Percentiles rank a stretch among this genome's conserved stretches.
These are phyloP conservation scores for Paramecium octaurelia DNA, from an alignment of 73 alveolate genomes.

Conservation along the genomic window DNA sequence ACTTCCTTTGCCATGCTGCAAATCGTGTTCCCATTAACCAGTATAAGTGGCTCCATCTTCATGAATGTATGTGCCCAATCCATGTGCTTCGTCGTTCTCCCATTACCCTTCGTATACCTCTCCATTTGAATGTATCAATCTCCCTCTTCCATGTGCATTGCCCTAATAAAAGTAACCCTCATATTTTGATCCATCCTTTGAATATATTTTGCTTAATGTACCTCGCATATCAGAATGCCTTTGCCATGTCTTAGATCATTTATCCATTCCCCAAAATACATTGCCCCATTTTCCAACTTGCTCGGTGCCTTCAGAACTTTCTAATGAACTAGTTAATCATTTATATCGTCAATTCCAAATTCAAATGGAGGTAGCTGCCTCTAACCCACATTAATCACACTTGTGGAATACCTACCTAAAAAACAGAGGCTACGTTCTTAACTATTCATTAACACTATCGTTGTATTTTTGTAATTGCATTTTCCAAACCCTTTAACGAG, in stretches of 20 bases:
- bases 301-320: slow-evolving; percentile 57
- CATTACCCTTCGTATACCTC: slow-evolving; percentile 67
- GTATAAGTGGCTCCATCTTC: slow-evolving; percentile 67
- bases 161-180: slow-evolving; percentile 64
- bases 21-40: slow-evolving; percentile 69
- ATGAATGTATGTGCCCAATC: slow-evolving; percentile 60
- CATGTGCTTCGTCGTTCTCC: slow-evolving; percentile 65
- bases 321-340: slow-evolving; percentile 23
- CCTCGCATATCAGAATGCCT: slow-evolving; percentile 59
- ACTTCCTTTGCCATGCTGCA: slow-evolving; percentile 68
- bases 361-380: slow-evolving; percentile 26
- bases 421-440: slow-evolving; percentile 21
- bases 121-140: slow-evolving; percentile 70
- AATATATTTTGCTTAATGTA: neutral
- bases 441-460: slow-evolving; percentile 53
- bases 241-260: slow-evolving; percentile 57
- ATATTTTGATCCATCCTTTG: slow-evolving; percentile 63
- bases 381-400: slow-evolving; percentile 21
- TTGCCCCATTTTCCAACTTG: slow-evolving; percentile 65
- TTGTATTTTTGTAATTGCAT: slow-evolving; percentile 6
- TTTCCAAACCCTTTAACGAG: slow-evolving; percentile 45
- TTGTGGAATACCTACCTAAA: slow-evolving; percentile 8
- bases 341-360: slow-evolving; percentile 47
- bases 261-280: slow-evolving; percentile 66
- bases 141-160: slow-evolving; percentile 65